These are phyloP conservation scores for Isatis tinctoria DNA, from an alignment of 345 rosid species.

Conservation along the genomic window DNA sequence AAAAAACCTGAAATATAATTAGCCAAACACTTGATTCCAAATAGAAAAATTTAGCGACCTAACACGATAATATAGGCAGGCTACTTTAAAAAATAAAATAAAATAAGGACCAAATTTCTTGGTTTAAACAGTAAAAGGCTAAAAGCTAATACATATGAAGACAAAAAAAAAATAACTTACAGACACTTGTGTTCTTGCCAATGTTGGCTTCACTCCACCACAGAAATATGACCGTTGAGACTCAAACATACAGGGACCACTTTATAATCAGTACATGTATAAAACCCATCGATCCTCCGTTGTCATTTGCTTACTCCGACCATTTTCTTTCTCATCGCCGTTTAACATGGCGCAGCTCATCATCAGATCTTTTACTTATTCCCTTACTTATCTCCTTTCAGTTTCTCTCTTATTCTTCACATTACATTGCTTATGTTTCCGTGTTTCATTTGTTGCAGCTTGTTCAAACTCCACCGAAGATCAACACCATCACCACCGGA, in stretches of 20 bases:
- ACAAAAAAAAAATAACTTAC: neutral
- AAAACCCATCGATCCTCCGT: neutral
- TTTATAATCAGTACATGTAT: slow-evolving; percentile 1
- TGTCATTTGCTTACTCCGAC: neutral
- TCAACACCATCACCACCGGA: slow-evolving; percentile 38
- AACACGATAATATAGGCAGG: neutral
- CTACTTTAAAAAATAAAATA: neutral
- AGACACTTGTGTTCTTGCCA: neutral
- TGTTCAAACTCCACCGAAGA: slow-evolving; percentile 24
- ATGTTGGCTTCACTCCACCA: slow-evolving; percentile 16
- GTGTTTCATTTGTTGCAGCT: slow-evolving; percentile 29
- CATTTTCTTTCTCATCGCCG: neutral
- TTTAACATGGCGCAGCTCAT: slow-evolving; percentile 22
- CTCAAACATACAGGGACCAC: slow-evolving; percentile 18
- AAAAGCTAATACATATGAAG: slow-evolving; percentile 14
- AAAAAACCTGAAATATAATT: slow-evolving; percentile 18
- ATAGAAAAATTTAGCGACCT: neutral
- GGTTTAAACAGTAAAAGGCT: slow-evolving; percentile 8
- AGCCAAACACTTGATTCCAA: slow-evolving; percentile 25
- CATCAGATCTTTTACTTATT: neutral
- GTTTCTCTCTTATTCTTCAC: neutral
- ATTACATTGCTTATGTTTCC: slow-evolving; percentile 20
- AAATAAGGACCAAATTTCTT: neutral
- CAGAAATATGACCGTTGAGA: slow-evolving; percentile 29
- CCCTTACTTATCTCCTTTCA: neutral